Base-by-base conservation (phyloP, 345 rosid species). In the Raphanus sativus region DNA sequence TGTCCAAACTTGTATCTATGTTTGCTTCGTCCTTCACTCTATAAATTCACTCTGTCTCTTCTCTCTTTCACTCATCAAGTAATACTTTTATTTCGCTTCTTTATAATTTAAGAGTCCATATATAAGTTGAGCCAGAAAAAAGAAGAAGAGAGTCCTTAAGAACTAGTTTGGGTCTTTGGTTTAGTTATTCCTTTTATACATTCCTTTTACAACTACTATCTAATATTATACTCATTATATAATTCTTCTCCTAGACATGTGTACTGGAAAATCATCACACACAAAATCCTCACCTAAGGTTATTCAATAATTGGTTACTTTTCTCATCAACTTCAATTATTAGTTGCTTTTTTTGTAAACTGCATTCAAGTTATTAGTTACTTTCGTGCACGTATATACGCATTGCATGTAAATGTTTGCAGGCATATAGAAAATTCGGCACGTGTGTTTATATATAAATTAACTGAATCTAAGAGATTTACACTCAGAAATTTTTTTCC, bases 271-370 rank as follows among this genome's bases (percentile, higher is more conserved):
- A 69, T 74, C 70, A 81, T 70, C 92, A 76, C 77, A 73, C 81
- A 69, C 91, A 32, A 87, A 87, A 75, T 82, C 96, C 72, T 78
- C 92, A 54, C 80, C 85, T 7, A 89, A 89, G 94, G 96, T 89
- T 73, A 67, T 73, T 55, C 29, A 42, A 33, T 77, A 56, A 45
- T 70, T 59, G 25, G 9, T 38, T 26, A 67, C 36, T 32, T 67
- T 73, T 16, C 52, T 24, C 12, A 9, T 36, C 64, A 9, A 33
- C 58, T 54, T 76, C 11, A 55, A 70, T 77, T 16, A 77, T 28
- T 70, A 16, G 48, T 62, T 70, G 54, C 76, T 3, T 24, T 26
- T 21, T 21, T 21, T 21, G 21, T 21, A 21, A 21, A 21, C 21
- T 21, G 21, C 21, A 21, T 21, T 21, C 21, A 21, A 55, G 63